These are phyloP conservation scores for Jackrogersella multiformis DNA, from an alignment of 495 filamentous ascomycete species.

Conservation along the genomic window DNA sequence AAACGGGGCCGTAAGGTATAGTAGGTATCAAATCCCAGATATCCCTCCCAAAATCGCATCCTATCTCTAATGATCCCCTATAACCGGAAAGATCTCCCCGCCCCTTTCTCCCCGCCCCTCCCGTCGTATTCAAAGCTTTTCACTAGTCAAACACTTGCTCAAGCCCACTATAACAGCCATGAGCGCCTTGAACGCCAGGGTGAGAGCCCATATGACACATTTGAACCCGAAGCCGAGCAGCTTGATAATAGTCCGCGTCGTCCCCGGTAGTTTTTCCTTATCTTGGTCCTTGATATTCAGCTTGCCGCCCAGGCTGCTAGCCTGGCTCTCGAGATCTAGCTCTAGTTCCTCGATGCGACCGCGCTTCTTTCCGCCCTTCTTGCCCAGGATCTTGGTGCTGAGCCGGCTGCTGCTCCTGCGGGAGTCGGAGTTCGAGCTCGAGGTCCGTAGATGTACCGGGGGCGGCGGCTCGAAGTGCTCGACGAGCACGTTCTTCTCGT, in stretches of 20 bases:
- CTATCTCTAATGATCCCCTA: neutral
- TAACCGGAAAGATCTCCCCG: neutral
- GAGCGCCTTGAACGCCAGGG: conserved; percentile 56
- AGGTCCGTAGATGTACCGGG: conserved; percentile 36
- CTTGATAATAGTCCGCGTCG: conserved; percentile 51
- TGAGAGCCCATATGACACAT: conserved; percentile 57
- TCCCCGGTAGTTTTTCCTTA: conserved; percentile 53
- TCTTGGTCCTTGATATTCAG: conserved; percentile 46
- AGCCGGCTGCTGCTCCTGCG: conserved; percentile 43
- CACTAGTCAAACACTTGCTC: conserved; percentile 51
- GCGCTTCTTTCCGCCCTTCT: conserved; percentile 47
- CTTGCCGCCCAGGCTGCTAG: conserved; percentile 52
- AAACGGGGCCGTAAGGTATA: neutral
- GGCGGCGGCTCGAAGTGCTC: conserved; percentile 66
- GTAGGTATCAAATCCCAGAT: conserved; percentile 8
- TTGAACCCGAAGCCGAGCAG: conserved; percentile 56
- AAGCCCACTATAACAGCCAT: conserved; percentile 50
- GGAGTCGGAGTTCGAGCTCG: conserved; percentile 34
- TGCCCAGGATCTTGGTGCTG: conserved; percentile 33
- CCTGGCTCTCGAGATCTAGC: conserved; percentile 65
- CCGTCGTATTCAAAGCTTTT: conserved; percentile 45
- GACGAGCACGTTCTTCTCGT: conserved; percentile 58
- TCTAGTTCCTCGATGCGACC: conserved; percentile 62
- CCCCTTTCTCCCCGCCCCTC: neutral
- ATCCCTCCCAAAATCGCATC: neutral